Conservation (phyloP, 2,329 filamentous ascomycete genomes). For the Plectosphaerella sp. region DNA sequence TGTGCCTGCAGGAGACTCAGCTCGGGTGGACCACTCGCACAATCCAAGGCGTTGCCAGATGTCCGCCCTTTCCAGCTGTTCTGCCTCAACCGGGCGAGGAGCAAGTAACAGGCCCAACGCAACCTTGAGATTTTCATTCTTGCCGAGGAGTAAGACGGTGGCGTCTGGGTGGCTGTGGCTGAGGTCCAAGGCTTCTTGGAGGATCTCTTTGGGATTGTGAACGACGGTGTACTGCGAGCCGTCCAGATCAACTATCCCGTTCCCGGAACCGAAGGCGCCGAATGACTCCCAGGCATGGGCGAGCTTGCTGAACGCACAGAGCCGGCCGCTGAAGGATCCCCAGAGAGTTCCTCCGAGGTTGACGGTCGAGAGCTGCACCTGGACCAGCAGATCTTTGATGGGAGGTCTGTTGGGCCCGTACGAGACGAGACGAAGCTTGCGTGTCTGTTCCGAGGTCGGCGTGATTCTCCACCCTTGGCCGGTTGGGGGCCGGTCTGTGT, state of each 20-base stretch:
- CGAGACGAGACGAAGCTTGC: not conserved
- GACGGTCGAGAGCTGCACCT: not conserved
- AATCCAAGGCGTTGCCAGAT: not conserved
- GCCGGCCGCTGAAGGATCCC: not conserved
- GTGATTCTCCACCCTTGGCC: not conserved
- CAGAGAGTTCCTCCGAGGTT: not conserved
- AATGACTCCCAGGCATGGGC: not conserved
- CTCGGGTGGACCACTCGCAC: not conserved
- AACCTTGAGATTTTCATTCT: not conserved
- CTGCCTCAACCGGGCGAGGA: not conserved
- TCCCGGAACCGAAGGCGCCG: too few species aligned
- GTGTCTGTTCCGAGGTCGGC: not conserved
- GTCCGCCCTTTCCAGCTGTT: not conserved
- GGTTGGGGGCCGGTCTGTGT: not conserved
- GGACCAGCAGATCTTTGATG: not conserved
- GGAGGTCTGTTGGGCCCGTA: not conserved
- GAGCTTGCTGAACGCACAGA: not conserved
- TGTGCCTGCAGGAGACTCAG: not conserved
- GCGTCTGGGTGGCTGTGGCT: not conserved
- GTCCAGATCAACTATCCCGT: not conserved
- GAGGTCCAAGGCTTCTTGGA: not conserved
- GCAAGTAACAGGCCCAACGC: not conserved
- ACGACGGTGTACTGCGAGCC: not conserved
- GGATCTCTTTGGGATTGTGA: not conserved
- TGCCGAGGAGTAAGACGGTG: not conserved